A percentile compares a stretch with the other conserved stretches of the same genome.
These are phyloP conservation scores for Hemisphaericaspora xylanilytica DNA, from an alignment of 1,139 yeast species.

Conservation along the genomic window DNA sequence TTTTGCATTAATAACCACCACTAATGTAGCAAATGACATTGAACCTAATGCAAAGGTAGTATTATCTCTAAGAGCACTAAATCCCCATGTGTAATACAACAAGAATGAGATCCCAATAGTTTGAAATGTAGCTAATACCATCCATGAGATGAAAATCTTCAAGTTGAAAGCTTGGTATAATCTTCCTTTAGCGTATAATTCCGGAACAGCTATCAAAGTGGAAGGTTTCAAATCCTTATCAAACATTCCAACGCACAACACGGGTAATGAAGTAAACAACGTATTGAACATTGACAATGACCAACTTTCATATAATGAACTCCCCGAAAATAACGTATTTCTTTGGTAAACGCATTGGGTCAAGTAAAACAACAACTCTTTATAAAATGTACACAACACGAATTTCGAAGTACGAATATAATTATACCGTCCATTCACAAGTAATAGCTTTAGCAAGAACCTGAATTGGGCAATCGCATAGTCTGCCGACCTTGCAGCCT, in stretches of 20 bases:
- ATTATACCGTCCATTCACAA: slow-evolving; percentile 95
- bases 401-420: slow-evolving; percentile 90
- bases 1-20: slow-evolving; percentile 71
- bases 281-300: slow-evolving; percentile 96
- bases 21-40: slow-evolving; percentile 67
- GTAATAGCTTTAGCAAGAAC: slow-evolving; percentile 70
- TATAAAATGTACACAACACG: slow-evolving; percentile 91
- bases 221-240: slow-evolving; percentile 88
- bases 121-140: slow-evolving; percentile 70
- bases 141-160: slow-evolving; percentile 71
- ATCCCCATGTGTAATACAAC: slow-evolving; percentile 68
- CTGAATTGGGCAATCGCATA: slow-evolving; percentile 95
- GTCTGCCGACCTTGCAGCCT: slow-evolving; percentile 94
- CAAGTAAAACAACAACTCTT: slow-evolving; percentile 83
- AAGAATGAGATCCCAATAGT: slow-evolving; percentile 70
- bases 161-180: slow-evolving; percentile 73
- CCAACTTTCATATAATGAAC: slow-evolving; percentile 93
- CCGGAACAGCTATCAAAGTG: slow-evolving; percentile 89
- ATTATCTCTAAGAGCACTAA: slow-evolving; percentile 63
- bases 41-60: slow-evolving; percentile 81
- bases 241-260: slow-evolving; percentile 90
- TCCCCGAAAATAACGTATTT: slow-evolving; percentile 85
- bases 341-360: slow-evolving; percentile 88
- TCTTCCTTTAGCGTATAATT: slow-evolving; percentile 77
- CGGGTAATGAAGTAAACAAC: slow-evolving; percentile 89